Evolutionary conservation across 2,329 filamentous ascomycete genomes (phyloP).

Genomic region (Aureobasidium sp.): DNA sequence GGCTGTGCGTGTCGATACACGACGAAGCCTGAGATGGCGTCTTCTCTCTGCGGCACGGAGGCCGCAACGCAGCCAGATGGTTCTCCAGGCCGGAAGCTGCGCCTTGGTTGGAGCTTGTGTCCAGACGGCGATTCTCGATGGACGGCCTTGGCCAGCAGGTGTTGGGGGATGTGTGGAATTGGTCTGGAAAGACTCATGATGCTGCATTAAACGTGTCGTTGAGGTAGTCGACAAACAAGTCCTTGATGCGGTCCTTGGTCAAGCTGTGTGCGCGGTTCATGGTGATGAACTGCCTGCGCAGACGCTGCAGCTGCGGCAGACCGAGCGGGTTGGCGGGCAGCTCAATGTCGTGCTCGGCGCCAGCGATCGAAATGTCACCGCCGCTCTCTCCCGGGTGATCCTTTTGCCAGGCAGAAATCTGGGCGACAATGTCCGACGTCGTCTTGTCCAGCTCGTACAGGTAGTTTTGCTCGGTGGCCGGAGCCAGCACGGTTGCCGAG

Average conservation of each 20-base stretch:
- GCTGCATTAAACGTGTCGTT: conserved; percentile 32
- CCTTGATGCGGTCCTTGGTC: conserved; percentile 31
- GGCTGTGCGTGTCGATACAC: not conserved
- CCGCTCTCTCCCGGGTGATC: conserved; percentile 57
- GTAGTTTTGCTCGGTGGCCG: conserved; percentile 59
- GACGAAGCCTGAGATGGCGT: too few species aligned
- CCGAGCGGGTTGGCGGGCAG: conserved; percentile 58
- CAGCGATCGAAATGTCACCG: conserved; percentile 40
- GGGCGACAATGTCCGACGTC: conserved; percentile 68
- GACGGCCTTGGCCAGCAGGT: not conserved
- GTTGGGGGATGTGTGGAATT: too few species aligned
- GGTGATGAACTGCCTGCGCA: conserved; percentile 69
- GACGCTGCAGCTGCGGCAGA: conserved; percentile 67
- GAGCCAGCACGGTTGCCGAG: conserved; percentile 65
- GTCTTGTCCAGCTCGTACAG: conserved; percentile 72
- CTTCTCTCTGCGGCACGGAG: not conserved
- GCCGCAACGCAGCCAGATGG: too few species aligned
- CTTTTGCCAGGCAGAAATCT: conserved; percentile 61
- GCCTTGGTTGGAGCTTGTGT: not conserved
- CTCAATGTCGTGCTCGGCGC: conserved; percentile 51
- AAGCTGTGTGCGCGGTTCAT: conserved; percentile 61
- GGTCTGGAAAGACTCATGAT: too few species aligned
- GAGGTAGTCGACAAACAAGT: conserved; percentile 37
- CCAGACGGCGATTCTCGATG: not conserved
- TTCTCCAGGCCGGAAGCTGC: not conserved